These are phyloP conservation scores for Waitea zeae DNA, from an alignment of 1,284 basidiomycete species.

Conservation along the genomic window DNA sequence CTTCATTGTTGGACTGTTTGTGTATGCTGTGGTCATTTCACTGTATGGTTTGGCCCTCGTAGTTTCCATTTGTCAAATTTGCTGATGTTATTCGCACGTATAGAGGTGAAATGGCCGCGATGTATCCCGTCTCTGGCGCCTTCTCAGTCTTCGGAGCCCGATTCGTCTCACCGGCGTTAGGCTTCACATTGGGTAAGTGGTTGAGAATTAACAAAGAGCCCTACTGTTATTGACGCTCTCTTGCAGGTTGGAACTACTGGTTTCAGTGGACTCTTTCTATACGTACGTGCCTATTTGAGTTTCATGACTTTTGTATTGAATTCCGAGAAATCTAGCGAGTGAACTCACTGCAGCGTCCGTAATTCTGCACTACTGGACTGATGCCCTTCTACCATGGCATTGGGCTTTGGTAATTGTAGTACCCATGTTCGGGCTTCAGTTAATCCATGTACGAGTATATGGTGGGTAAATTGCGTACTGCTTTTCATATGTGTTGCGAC, in stretches of 20 bases:
- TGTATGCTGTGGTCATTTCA: slow-evolving; percentile 17
- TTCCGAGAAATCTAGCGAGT: not conserved
- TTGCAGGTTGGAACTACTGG: slow-evolving; percentile 19
- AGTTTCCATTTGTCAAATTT: not conserved
- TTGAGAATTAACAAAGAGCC: too few species aligned
- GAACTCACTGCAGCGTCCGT: slow-evolving; percentile 1
- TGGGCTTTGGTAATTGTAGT: not conserved
- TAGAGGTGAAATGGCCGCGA: not conserved
- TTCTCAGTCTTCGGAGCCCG: slow-evolving; percentile 28
- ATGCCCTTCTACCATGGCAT: not conserved
- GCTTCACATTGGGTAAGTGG: slow-evolving; percentile 27
- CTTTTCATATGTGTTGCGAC: slow-evolving; percentile 33
- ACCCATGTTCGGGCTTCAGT: not conserved
- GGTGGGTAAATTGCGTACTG: slow-evolving; percentile 43
- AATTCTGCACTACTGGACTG: slow-evolving; percentile 2
- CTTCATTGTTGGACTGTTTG: slow-evolving; percentile 31
- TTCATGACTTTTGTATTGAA: not conserved
- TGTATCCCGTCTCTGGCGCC: slow-evolving; percentile 7
- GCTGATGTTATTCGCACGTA: not conserved
- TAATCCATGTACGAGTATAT: not conserved
- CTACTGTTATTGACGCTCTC: too few species aligned
- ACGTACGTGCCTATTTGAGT: not conserved
- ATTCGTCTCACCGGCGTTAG: slow-evolving; percentile 29
- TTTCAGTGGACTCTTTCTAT: not conserved
- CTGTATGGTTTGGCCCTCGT: slow-evolving; percentile 20